Base-by-base conservation (phyloP, 352 stramenopile species). In the Phytophthora aleatoria region DNA sequence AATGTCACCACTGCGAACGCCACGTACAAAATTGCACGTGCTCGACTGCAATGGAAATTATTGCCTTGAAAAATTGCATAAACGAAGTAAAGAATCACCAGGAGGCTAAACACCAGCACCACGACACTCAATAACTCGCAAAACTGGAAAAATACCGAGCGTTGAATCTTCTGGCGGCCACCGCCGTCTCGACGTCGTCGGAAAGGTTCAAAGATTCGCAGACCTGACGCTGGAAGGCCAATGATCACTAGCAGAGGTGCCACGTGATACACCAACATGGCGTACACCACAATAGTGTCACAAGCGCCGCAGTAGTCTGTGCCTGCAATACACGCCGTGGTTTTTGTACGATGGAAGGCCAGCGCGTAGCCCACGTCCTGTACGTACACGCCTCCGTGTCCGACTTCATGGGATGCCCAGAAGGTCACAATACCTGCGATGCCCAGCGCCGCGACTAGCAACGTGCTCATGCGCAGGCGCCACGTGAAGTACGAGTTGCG, bases 401-500 rank as follows among this genome's bases (percentile, higher is more conserved):
- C 71, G 6, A 86, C 62, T 42, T 64, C 60, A 0, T 57, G 30
- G 24, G 69, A 69, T 2, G 24, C 39, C 78, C 78, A 95, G 59
- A 80, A 92, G 8, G 35, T 30, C 7, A 75, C 43, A 43, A 93
- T 77, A 24, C 81, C 84, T 16, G 54, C 35, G 9, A 80, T 50
- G 5, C 80, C 71, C 30, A 94, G 33, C 3, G 59, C 30, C 6
- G 74, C 43, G 24, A 95, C 55, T 15, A 77, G 56, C 8, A 91
- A 38, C 56, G 77, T 81, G 38, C 69, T 74, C 57, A 80, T 60
- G 26, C 76, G 74, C 48, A 95, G 67, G 0, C 82, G 73, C 62
- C 84, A 75, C 16, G 79, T 85, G 70, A 95, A 95, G 66, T 91
- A 95, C 74, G 87, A 92, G 64, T 95, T 95, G 36, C 57, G 57